A percentile compares a stretch with the other conserved stretches of the same genome.
phyloP scores from a whole-genome alignment of 2,329 filamentous ascomycete species.

The Mariannaea elegans region DNA sequence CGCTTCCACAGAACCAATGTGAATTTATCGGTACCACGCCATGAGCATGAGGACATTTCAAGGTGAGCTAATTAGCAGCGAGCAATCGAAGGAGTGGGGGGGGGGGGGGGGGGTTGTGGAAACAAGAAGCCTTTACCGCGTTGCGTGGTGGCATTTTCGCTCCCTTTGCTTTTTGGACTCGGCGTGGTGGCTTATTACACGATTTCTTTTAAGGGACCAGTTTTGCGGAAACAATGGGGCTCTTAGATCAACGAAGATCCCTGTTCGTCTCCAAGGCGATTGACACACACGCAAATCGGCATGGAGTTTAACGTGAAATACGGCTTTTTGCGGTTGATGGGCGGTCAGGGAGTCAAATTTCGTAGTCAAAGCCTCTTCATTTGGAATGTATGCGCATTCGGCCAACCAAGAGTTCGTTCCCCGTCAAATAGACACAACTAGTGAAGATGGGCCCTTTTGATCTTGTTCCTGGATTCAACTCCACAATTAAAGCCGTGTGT shows the following conservation, averaged over 20 bases:
- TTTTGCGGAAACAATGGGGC: slow-evolving; percentile 15
- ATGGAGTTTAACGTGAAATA: neutral
- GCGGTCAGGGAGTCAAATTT: slow-evolving; percentile 2
- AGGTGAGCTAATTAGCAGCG: neutral
- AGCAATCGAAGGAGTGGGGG: slow-evolving; percentile 4
- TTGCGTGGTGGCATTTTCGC: slow-evolving; percentile 17
- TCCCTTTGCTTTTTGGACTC: slow-evolving; percentile 20
- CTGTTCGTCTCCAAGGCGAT: slow-evolving; percentile 12
- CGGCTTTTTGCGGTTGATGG: neutral
- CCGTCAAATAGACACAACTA: neutral
- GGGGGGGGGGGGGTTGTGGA: no score
- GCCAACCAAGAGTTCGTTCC: no score
- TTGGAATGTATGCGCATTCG: no score
- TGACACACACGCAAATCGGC: slow-evolving; percentile 8
- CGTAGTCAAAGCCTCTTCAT: neutral
- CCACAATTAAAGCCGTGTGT: neutral
- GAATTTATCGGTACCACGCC: no score
- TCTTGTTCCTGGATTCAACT: neutral
- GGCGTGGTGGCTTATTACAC: slow-evolving; percentile 3
- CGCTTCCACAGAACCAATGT: no score
- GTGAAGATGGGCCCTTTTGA: neutral
- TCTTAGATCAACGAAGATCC: slow-evolving; percentile 2
- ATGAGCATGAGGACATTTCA: no score
- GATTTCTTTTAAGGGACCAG: neutral
- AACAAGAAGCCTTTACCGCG: neutral